A percentile compares a stretch with the other conserved stretches of the same genome.
Evolutionary conservation across 108 stramenopile species (phyloP).

Genomic region (Cafeteria roenbergensis): DNA sequence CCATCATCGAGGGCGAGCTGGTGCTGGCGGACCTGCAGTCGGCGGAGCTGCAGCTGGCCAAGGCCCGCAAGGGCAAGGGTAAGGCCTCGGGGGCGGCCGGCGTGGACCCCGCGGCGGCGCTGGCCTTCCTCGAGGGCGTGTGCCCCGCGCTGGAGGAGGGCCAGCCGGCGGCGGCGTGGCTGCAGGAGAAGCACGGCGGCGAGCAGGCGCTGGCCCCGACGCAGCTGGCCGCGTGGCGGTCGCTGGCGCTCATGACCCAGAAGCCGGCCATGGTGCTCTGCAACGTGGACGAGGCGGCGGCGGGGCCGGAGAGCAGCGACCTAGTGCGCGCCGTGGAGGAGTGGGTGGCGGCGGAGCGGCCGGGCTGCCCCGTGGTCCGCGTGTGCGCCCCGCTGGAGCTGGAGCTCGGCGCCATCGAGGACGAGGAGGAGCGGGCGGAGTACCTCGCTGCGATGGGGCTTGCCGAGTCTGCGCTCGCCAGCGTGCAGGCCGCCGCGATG

Average conservation of each 20-base stretch:
- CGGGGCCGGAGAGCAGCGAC: slow-evolving; percentile 68
- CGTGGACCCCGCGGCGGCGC: slow-evolving; percentile 41
- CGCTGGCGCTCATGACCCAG: slow-evolving; percentile 65
- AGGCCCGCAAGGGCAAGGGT: slow-evolving; percentile 34
- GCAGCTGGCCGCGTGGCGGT: slow-evolving; percentile 16
- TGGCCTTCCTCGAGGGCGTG: slow-evolving; percentile 68
- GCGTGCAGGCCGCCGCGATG: background rate
- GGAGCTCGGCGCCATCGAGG: slow-evolving; percentile 14
- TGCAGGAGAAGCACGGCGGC: slow-evolving; percentile 61
- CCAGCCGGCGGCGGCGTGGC: slow-evolving; percentile 63
- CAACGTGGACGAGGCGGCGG: slow-evolving; percentile 85
- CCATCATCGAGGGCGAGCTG: slow-evolving; percentile 86
- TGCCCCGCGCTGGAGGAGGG: slow-evolving; percentile 49
- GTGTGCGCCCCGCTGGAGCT: slow-evolving; percentile 23
- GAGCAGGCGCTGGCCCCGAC: slow-evolving; percentile 14
- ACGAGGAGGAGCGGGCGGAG: slow-evolving; percentile 1
- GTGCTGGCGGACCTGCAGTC: slow-evolving; percentile 84
- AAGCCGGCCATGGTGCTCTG: slow-evolving; percentile 92
- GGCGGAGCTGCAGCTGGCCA: slow-evolving; percentile 70
- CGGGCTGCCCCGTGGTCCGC: background rate
- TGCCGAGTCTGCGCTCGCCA: slow-evolving; percentile 1
- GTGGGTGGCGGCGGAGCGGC: slow-evolving; percentile 13
- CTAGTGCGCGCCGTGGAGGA: slow-evolving; percentile 67
- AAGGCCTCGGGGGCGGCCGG: background rate
- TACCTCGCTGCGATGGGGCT: slow-evolving; percentile 14